These are phyloP conservation scores for Neurospora sp. DNA, from an alignment of 495 filamentous ascomycete species.

Conservation along the genomic window DNA sequence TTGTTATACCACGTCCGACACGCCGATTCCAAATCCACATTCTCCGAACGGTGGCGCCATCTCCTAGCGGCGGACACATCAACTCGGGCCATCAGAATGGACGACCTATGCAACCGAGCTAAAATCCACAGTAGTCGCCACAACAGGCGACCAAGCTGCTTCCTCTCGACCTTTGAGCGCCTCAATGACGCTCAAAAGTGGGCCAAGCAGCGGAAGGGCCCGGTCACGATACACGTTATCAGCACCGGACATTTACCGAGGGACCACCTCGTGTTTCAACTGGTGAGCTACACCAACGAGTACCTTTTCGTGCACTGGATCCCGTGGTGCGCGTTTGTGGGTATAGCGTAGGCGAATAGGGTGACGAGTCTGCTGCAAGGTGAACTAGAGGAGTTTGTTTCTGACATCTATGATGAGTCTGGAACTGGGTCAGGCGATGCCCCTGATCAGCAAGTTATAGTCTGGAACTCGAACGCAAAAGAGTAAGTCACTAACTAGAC, in stretches of 20 bases:
- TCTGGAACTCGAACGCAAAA: neutral
- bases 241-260: neutral
- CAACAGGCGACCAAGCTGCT: neutral
- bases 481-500: neutral
- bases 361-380: too few relatives aligned
- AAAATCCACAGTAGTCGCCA: neutral
- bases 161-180: neutral
- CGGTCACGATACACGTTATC: neutral
- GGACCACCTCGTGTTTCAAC: neutral
- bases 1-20: neutral
- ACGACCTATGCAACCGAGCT: neutral
- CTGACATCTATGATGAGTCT: too few relatives aligned
- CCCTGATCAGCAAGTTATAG: too few relatives aligned
- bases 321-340: neutral
- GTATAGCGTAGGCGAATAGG: too few relatives aligned
- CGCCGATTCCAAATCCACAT: neutral
- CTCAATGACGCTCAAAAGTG: neutral
- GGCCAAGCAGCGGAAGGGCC: neutral
- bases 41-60: neutral
- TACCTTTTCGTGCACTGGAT: neutral
- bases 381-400: too few relatives aligned
- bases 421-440: too few relatives aligned
- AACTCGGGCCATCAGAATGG: neutral
- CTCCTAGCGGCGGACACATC: neutral
- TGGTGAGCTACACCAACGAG: neutral